Percentiles rank a stretch among this genome's conserved stretches.
phyloP scores from a whole-genome alignment of 805 yeast species.

The Candida saitoana region DNA sequence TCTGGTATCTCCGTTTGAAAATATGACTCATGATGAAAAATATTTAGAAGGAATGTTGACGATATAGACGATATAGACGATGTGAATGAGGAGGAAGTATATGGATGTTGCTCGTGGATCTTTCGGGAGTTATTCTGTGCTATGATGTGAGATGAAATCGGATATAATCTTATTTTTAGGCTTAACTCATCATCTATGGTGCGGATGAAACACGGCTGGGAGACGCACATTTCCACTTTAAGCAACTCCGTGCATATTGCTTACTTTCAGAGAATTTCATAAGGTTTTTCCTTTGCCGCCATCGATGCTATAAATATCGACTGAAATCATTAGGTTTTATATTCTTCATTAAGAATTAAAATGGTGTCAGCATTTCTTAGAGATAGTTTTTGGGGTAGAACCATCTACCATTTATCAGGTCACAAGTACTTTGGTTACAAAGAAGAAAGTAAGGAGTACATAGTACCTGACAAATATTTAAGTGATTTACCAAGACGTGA shows the following conservation, averaged over 20 bases:
- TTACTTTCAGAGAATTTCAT: no score
- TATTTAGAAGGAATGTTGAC: no score
- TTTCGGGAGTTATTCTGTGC: no score
- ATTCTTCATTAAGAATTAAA: not conserved
- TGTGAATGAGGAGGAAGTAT: no score
- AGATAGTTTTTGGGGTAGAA: slow-evolving; percentile 23
- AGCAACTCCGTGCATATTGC: not conserved
- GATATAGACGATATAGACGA: no score
- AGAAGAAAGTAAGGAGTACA: slow-evolving; percentile 25
- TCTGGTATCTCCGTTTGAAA: not conserved
- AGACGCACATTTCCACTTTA: not conserved
- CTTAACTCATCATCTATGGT: not conserved
- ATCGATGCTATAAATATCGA: not conserved
- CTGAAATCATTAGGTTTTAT: not conserved
- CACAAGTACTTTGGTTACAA: slow-evolving; percentile 17
- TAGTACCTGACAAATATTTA: slow-evolving; percentile 24
- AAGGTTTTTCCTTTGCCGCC: no score
- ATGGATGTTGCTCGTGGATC: no score
- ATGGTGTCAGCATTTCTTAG: slow-evolving; percentile 13
- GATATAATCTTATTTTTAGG: no score
- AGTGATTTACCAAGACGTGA: not conserved
- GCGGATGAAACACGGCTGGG: not conserved
- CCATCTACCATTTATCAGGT: slow-evolving; percentile 22
- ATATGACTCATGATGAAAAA: not conserved
- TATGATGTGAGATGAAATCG: no score